Base-by-base conservation (phyloP, 306 rosid species). In the Sesbania bispinosa region DNA sequence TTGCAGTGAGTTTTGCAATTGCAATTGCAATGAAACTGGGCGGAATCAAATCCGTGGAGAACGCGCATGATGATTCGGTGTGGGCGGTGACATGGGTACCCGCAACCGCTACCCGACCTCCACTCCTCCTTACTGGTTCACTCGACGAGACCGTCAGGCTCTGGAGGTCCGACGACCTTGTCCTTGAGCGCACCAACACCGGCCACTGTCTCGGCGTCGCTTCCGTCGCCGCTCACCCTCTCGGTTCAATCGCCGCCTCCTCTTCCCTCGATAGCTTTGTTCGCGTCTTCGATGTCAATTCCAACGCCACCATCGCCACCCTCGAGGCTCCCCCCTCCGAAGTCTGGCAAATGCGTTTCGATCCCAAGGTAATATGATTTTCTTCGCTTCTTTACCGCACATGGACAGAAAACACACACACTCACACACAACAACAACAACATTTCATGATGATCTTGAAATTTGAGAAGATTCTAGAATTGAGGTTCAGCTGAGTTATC, bases 201-300 rank as follows among this genome's bases (percentile, higher is more conserved):
- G 96, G 97, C 26, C 99, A 91, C 88, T 91, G 92, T 79, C 97
- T 95, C 67, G 97, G 99, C 32, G 99, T 91, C n/a, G 89, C 87
- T 18, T 91, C 96, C 38, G 96, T 88, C 18, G 93, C 97, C 10
- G 96, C 99, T 65, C 99, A 91, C 42, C 99, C 99, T 0, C 88
- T 88, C 9, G 99, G 96, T 47, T 80, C 77, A 26, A 76, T 91
- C 16, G 99, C 96, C 26, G 97, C 99, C 33, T 89, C 97, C 11
- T 92, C 97, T 38, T 95, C 99, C 13, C 93, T 95, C n/a, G 99
- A 95, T 53, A 95, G 97, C 78, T 91, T 91, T 24, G 87, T 95
- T 10, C 84, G 97, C 9, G 91, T 95, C 23, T 95, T 95, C 57
- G 92, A 95, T 27, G 97, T 95, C 9, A 97, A 89, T 71, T 77